phyloP scores from a whole-genome alignment of 2,329 filamentous ascomycete genomes.

The Claviceps lovelessii region DNA sequence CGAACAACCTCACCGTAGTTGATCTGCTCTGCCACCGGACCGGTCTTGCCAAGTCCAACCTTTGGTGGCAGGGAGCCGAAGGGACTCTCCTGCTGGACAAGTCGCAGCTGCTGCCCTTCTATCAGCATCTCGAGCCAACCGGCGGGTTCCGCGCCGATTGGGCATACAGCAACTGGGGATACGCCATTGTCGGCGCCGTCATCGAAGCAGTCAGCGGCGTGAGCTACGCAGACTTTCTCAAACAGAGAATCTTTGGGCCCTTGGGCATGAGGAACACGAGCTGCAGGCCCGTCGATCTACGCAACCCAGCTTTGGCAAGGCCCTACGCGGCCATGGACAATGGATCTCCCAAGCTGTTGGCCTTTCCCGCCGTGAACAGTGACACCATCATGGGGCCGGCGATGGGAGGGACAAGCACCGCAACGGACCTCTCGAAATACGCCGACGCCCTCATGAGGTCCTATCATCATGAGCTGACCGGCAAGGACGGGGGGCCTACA shows the following conservation, averaged over 20 bases:
- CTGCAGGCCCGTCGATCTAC: background rate
- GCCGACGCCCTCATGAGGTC: background rate
- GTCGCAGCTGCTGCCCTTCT: background rate
- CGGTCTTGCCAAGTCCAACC: background rate
- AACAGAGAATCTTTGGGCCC: background rate
- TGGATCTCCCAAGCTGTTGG: background rate
- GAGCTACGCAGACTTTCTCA: background rate
- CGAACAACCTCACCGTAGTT: background rate
- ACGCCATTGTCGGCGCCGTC: background rate
- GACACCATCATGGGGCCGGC: background rate
- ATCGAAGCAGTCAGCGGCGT: background rate
- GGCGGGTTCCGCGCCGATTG: background rate
- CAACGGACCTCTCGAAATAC: background rate
- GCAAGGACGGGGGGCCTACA: background rate
- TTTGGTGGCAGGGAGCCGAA: constrained; percentile 1
- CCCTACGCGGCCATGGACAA: background rate
- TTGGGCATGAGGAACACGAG: background rate
- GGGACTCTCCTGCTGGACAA: background rate
- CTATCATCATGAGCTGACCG: background rate
- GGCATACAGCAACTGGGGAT: constrained; percentile 1
- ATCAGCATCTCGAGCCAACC: background rate
- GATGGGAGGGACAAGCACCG: background rate
- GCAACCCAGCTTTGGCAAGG: background rate
- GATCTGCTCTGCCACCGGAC: background rate
- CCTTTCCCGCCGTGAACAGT: background rate